phyloP scores from a whole-genome alignment of 2,329 filamentous ascomycete species.

The Bretziella fagacearum region DNA sequence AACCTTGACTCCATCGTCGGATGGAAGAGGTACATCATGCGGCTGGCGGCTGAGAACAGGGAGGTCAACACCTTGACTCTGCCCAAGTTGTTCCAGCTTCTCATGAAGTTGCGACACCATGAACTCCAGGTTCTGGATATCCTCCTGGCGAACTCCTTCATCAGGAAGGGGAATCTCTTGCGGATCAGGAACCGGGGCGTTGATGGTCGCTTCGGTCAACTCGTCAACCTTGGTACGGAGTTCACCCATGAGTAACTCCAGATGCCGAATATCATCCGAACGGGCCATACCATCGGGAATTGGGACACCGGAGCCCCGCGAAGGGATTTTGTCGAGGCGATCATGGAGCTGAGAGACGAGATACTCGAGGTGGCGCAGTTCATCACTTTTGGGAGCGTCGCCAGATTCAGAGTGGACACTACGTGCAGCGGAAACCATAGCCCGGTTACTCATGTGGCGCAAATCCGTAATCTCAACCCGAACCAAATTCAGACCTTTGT shows the following conservation, averaged over 20 bases:
- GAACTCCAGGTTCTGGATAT: constrained; percentile 14
- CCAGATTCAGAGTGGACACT: constrained; percentile 24
- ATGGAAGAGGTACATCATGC: constrained; percentile 10
- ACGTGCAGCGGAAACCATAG: constrained; percentile 37
- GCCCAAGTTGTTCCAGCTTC: constrained; percentile 12
- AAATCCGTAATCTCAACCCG: constrained; percentile 63
- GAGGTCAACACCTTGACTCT: constrained; percentile 3
- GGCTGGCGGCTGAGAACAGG: neutral
- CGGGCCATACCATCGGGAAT: constrained; percentile 26
- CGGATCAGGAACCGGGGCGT: constrained; percentile 32
- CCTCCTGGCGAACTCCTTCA: constrained; percentile 9
- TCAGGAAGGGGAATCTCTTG: constrained; percentile 13
- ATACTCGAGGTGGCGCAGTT: constrained; percentile 11
- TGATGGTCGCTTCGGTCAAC: constrained; percentile 8
- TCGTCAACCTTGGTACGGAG: constrained; percentile 66
- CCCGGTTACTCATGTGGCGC: constrained; percentile 38
- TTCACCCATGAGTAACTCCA: constrained; percentile 69
- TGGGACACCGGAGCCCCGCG: neutral
- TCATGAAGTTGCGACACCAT: constrained; percentile 11
- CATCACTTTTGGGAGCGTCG: constrained; percentile 2
- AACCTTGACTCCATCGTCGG: constrained; percentile 39
- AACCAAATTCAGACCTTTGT: constrained; percentile 59
- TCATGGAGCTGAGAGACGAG: constrained; percentile 9
- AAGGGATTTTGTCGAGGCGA: constrained; percentile 18
- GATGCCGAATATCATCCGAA: constrained; percentile 65